Conservation (phyloP, 805 yeast genomes). For the Zygotorulaspora danielsina region DNA sequence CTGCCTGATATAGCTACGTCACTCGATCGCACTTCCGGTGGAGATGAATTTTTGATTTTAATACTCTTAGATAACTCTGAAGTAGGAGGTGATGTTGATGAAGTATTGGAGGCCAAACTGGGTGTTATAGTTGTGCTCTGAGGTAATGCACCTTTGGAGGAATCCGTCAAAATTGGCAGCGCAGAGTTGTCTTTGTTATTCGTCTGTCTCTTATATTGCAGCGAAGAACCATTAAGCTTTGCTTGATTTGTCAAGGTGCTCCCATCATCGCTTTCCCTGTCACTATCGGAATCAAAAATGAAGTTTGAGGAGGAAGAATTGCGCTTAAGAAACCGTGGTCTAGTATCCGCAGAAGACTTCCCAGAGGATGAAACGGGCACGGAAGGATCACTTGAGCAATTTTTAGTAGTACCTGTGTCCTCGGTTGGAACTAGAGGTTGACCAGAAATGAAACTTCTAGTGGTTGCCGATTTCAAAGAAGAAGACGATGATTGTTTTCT, state of each 20-base stretch:
- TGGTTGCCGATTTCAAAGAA: conserved; percentile 11
- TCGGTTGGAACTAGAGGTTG: conserved; percentile 17
- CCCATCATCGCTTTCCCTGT: conserved; percentile 21
- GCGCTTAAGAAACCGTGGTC: conserved; percentile 14
- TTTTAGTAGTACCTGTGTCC: conserved; percentile 1
- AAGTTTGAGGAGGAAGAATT: conserved; percentile 25
- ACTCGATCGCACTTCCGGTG: conserved; percentile 24
- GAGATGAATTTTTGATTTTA: conserved; percentile 16
- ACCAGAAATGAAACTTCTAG: conserved; percentile 34
- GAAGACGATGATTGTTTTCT: conserved; percentile 12
- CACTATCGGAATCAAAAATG: conserved; percentile 33
- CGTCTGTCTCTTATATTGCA: not conserved
- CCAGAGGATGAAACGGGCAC: conserved; percentile 5
- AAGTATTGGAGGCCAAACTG: conserved; percentile 6
- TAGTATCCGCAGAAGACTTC: conserved; percentile 7
- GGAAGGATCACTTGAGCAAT: conserved; percentile 3
- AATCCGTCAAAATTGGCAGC: not conserved
- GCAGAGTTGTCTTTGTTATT: not conserved
- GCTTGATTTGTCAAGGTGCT: not conserved
- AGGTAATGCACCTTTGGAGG: conserved; percentile 10
- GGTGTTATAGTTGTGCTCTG: conserved; percentile 12
- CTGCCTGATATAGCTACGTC: conserved; percentile 48
- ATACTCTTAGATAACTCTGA: conserved; percentile 12
- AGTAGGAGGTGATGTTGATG: conserved; percentile 7
- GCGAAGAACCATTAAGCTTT: not conserved